phyloP scores from a whole-genome alignment of 2,329 filamentous ascomycete genomes.

The Trichophyton simii region DNA sequence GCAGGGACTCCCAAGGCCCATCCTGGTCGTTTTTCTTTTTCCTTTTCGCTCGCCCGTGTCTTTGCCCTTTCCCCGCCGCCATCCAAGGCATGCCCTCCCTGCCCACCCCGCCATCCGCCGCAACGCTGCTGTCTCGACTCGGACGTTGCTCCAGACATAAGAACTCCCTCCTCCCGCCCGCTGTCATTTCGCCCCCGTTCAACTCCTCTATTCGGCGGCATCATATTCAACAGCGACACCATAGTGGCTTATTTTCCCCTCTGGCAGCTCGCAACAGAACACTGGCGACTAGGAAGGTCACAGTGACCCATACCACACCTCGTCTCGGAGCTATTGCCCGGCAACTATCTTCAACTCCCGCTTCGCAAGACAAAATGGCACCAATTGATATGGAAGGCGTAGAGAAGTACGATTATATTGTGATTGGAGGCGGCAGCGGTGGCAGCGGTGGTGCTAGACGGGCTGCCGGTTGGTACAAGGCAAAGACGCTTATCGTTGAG shows the following conservation, averaged over 20 bases:
- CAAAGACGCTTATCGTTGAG: constrained; percentile 40
- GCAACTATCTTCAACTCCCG: constrained; percentile 24
- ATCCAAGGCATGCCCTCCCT: constrained; percentile 9
- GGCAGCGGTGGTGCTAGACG: constrained; percentile 39
- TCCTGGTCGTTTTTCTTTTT: background rate
- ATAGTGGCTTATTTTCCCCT: constrained; percentile 2
- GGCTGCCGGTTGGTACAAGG: constrained; percentile 41
- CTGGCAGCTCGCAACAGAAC: background rate
- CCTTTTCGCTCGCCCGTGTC: background rate
- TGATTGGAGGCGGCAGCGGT: constrained; percentile 43
- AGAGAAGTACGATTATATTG: constrained; percentile 43
- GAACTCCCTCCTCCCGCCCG: background rate
- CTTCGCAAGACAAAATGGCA: constrained; percentile 23
- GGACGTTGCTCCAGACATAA: background rate
- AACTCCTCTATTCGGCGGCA: background rate
- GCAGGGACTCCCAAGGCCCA: background rate
- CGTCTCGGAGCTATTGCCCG: constrained; percentile 31
- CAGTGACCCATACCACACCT: constrained; percentile 10
- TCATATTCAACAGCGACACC: background rate
- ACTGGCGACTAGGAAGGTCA: background rate
- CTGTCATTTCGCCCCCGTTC: background rate
- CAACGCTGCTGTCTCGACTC: background rate
- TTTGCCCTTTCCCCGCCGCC: background rate
- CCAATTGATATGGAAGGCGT: constrained; percentile 25
- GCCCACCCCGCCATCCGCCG: constrained; percentile 2